Evolutionary conservation across 352 stramenopile genomes (phyloP).

Genomic region (Discostella stelligera): DNA sequence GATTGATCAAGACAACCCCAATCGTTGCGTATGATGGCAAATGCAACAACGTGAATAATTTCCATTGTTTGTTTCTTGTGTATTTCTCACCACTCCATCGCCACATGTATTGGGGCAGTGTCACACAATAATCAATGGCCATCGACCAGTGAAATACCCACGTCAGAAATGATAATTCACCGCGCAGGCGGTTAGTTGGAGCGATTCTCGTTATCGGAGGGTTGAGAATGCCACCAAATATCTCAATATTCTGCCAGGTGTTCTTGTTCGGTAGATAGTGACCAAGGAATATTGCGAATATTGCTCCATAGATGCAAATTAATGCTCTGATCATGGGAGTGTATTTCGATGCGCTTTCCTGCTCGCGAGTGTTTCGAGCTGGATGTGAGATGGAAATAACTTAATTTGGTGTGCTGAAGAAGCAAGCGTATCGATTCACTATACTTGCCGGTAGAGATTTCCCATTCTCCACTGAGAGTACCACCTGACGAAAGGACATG

Average conservation of each 20-base stretch:
- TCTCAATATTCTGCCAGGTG: conserved; percentile 25
- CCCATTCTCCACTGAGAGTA: conserved; percentile 16
- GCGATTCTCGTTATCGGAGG: conserved; percentile 12
- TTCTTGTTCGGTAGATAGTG: conserved; percentile 19
- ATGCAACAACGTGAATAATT: conserved; percentile 33
- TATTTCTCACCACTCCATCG: conserved; percentile 34
- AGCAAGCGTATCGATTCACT: conserved; percentile 5
- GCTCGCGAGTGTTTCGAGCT: background rate
- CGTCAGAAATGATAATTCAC: conserved; percentile 41
- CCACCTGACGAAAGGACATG: conserved; percentile 43
- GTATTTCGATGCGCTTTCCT: conserved; percentile 34
- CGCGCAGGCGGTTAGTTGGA: background rate
- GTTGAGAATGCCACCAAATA: conserved; percentile 33
- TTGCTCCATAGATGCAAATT: conserved; percentile 14
- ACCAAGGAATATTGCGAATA: conserved; percentile 10
- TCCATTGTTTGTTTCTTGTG: conserved; percentile 37
- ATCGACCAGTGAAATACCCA: conserved; percentile 54
- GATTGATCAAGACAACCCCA: conserved; percentile 41
- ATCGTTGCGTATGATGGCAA: conserved; percentile 34
- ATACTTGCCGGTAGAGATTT: conserved; percentile 33
- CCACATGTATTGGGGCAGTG: conserved; percentile 32
- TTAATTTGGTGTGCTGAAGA: background rate
- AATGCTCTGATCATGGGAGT: conserved; percentile 21
- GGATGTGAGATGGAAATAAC: background rate
- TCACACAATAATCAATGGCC: conserved; percentile 37